These are phyloP conservation scores for Parmelia sp. DNA, from an alignment of 495 filamentous ascomycete genomes.

Conservation along the genomic window DNA sequence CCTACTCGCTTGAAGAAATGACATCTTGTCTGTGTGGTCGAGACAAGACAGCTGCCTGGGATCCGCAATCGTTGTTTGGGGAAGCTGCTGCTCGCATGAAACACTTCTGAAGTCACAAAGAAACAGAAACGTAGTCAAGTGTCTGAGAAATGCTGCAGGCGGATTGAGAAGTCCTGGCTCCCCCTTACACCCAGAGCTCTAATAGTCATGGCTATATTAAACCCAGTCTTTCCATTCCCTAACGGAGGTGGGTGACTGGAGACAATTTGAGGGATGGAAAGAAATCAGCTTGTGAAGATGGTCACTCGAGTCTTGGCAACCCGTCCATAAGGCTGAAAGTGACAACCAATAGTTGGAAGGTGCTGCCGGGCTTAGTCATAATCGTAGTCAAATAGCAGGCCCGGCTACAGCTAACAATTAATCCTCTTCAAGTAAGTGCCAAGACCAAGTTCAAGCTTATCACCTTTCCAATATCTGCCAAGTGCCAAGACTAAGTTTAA, in stretches of 20 bases:
- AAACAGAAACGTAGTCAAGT: not conserved
- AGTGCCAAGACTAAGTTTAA: too few species aligned
- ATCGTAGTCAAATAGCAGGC: too few species aligned
- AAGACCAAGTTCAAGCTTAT: too few species aligned
- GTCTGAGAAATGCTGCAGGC: not conserved
- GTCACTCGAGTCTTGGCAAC: not conserved
- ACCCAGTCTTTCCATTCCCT: not conserved
- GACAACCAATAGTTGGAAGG: too few species aligned
- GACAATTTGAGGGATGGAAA: not conserved
- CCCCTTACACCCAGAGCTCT: not conserved
- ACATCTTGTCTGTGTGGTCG: not conserved
- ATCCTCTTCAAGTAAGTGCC: too few species aligned
- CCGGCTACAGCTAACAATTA: too few species aligned
- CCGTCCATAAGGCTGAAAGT: slow-evolving; percentile 4
- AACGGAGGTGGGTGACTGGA: not conserved
- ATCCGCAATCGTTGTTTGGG: too few species aligned
- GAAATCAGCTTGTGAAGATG: not conserved
- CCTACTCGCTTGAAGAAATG: not conserved
- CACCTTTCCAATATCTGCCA: too few species aligned
- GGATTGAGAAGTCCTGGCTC: too few species aligned
- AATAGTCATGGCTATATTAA: not conserved
- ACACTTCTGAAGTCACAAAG: not conserved
- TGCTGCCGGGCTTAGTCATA: too few species aligned
- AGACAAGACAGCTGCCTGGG: not conserved
- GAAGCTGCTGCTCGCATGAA: not conserved